These are phyloP conservation scores for Marsdenia floribunda DNA, from an alignment of 257 asterid species.

Conservation along the genomic window DNA sequence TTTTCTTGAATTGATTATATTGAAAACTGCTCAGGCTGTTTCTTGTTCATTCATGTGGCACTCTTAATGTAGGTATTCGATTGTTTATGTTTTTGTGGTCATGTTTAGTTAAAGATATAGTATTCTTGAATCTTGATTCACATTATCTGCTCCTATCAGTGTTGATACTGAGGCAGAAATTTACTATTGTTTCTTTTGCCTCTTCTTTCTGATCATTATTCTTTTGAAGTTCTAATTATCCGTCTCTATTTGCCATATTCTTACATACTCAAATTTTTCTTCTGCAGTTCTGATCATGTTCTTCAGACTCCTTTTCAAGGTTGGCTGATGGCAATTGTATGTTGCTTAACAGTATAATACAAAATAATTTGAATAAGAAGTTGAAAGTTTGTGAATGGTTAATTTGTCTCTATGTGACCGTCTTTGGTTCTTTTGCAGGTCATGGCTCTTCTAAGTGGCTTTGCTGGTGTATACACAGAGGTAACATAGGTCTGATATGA, in stretches of 20 bases:
- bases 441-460: constrained; percentile 99
- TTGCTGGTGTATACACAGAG: constrained; percentile 99
- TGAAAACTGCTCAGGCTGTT: constrained; percentile 3
- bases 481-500: constrained; percentile 27
- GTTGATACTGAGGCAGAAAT: neutral
- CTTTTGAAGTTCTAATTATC: constrained; percentile 15
- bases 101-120: neutral
- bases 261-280: constrained; percentile 27
- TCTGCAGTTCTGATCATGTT: constrained; percentile 81
- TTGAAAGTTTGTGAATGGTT: constrained; percentile 15
- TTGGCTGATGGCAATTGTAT: constrained; percentile 99
- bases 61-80: constrained; percentile 2
- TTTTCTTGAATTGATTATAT: constrained; percentile 15
- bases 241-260: constrained; percentile 15
- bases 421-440: constrained; percentile 44
- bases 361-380: neutral
- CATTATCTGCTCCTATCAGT: neutral
- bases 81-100: constrained; percentile 3
- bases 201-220: constrained; percentile 6
- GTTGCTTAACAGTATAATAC: constrained; percentile 36
- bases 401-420: constrained; percentile 10
- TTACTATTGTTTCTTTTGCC: constrained; percentile 10
- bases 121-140: neutral
- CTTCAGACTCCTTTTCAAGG: constrained; percentile 91
- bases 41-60: neutral